Conservation (phyloP, 805 yeast genomes). For the Candida nanaspora region DNA sequence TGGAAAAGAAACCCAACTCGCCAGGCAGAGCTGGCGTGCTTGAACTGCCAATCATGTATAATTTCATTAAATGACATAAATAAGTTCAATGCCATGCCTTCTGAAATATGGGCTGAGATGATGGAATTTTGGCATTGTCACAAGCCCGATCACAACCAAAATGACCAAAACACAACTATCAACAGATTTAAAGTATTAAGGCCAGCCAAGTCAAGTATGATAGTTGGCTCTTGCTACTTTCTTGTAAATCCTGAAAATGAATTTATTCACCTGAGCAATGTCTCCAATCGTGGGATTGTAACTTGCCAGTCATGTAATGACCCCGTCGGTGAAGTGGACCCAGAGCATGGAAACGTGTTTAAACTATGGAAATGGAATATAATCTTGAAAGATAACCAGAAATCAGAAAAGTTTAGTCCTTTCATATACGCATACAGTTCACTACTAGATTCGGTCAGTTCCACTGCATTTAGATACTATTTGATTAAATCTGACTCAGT, state of each 20-base stretch:
- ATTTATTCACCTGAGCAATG: too few species aligned
- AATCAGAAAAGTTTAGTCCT: constrained; percentile 26
- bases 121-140: constrained; percentile 99
- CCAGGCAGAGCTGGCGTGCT: constrained; percentile 5
- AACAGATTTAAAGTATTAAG: constrained; percentile 33
- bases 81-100: constrained; percentile 63
- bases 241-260: constrained; percentile 24
- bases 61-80: constrained; percentile 26
- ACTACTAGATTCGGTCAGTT: constrained; percentile 35
- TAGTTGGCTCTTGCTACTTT: constrained; percentile 55
- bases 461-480: constrained; percentile 33
- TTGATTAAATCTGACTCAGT: constrained; percentile 13
- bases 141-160: constrained; percentile 40
- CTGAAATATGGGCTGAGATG: constrained; percentile 89
- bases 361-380: constrained; percentile 56
- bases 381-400: constrained; percentile 17
- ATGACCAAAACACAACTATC: constrained; percentile 10
- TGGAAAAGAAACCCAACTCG: not conserved
- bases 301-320: too few species aligned
- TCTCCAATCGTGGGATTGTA: too few species aligned
- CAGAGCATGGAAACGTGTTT: constrained; percentile 17
- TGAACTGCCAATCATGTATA: constrained; percentile 8
- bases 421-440: constrained; percentile 30
- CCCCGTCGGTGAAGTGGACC: constrained; percentile 40
- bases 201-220: constrained; percentile 35